Evolutionary conservation across 106 monocot genomes (phyloP).

Genomic region (Gastrodia elata): DNA sequence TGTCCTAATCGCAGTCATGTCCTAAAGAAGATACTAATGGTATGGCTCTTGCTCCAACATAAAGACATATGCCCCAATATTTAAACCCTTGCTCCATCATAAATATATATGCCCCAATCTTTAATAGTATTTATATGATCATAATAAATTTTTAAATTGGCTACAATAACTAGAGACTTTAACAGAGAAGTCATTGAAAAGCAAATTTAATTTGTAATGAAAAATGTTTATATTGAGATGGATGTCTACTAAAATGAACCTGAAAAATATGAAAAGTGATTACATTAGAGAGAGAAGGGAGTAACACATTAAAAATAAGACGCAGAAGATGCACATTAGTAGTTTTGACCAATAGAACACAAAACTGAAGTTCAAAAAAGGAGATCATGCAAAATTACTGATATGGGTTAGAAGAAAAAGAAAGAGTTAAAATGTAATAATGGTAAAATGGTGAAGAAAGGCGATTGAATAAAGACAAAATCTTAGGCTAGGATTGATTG

Average conservation of each 20-base stretch:
- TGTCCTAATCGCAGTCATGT: no score
- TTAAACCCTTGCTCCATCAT: no score
- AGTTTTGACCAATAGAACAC: not conserved
- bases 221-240: not conserved
- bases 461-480: not conserved
- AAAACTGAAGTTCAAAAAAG: not conserved
- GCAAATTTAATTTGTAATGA: not conserved
- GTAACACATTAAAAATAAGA: not conserved
- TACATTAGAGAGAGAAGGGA: not conserved
- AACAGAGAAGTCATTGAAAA: not conserved
- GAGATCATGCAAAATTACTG: not conserved
- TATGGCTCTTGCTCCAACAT: no score
- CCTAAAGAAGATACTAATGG: no score
- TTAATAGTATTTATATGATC: no score
- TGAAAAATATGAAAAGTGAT: not conserved
- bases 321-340: not conserved
- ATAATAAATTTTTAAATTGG: not conserved
- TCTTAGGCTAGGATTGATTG: not conserved
- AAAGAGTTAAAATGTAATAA: not conserved
- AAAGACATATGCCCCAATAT: no score
- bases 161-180: no score
- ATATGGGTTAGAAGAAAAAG: not conserved
- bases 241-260: not conserved
- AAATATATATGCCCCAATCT: no score
- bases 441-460: not conserved